Base-by-base conservation (phyloP, 495 filamentous ascomycete genomes). In the Aspergillus egyptiacus region DNA sequence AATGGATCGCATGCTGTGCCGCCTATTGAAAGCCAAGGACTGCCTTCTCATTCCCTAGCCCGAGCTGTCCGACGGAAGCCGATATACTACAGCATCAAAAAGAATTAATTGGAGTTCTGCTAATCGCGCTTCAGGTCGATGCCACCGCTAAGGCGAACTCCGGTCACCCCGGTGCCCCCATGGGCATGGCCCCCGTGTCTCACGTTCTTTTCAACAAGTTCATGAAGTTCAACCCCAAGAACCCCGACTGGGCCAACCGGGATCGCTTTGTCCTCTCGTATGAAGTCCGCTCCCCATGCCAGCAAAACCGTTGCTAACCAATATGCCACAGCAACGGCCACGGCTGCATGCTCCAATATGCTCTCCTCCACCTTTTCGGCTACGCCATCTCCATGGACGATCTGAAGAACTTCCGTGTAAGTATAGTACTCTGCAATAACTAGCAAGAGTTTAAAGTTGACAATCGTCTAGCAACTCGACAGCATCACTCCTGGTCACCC, bases 141-240 rank as follows among this genome's bases (percentile, higher is more conserved):
- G 94, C 91, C 65, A 95, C 90, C 67, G 83, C 84, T 69, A 81
- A 85, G 66, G 87, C 91, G 62, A 97, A 97, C 78, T 96, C 91
- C 56, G 93, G 93, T 64, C 93, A 99, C 76, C 93, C 93, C 66
- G 93, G 93, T 78, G 93, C 93, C 60, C 93, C 93, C 58, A 99
- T 99, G 91, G 91, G 91, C 74, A 88, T 98, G 93, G 93, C 93
- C 62, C 93, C 94, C 37, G 82, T 91, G 61, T 82, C 93, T 69
- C 93, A 99, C 80, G 86, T 99, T 63, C 85, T 99, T 57, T 99
- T 89, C 77, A 95, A 95, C 80, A 91, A 88, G 70, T 90, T 96
- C 80, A 90, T 99, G 93, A 93, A 71, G 62, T 99, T 96, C 80
- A 99, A 99, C 84, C 93, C 93, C 53, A 90, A 95, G 82, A 96